Evolutionary conservation across 1,139 yeast species (phyloP).

Genomic region (Candida sp.): DNA sequence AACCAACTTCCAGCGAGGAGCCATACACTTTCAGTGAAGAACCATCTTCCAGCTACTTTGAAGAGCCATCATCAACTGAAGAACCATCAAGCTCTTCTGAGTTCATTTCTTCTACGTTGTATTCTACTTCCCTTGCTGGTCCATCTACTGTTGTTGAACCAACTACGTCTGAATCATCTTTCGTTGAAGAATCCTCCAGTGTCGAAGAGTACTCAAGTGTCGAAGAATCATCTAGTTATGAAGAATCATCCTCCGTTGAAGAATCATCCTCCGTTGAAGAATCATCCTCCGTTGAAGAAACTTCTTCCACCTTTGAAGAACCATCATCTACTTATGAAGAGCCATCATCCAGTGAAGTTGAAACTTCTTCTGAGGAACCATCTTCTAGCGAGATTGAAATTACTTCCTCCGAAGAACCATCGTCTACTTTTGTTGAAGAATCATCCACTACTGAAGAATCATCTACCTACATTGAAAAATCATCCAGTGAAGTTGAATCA

Average conservation of each 20-base stretch:
- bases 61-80: background rate
- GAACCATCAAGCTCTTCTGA: background rate
- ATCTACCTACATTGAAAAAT: background rate
- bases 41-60: background rate
- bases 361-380: background rate
- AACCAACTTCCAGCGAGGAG: background rate
- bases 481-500: background rate
- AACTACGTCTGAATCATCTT: background rate
- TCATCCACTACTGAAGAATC: background rate
- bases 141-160: background rate
- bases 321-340: conserved; percentile 3
- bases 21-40: background rate
- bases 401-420: background rate
- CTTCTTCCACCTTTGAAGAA: background rate
- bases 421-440: background rate
- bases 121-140: conserved; percentile 1
- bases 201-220: too few species aligned
- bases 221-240: too few species aligned
- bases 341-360: conserved; percentile 3
- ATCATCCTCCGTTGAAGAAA: conserved; percentile 2
- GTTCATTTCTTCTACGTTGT: background rate
- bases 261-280: background rate
- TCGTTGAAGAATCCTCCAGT: too few species aligned
- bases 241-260: background rate
- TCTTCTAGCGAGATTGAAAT: background rate